These are phyloP conservation scores for Trichoderma virens DNA, from an alignment of 495 filamentous ascomycete species.

Conservation along the genomic window DNA sequence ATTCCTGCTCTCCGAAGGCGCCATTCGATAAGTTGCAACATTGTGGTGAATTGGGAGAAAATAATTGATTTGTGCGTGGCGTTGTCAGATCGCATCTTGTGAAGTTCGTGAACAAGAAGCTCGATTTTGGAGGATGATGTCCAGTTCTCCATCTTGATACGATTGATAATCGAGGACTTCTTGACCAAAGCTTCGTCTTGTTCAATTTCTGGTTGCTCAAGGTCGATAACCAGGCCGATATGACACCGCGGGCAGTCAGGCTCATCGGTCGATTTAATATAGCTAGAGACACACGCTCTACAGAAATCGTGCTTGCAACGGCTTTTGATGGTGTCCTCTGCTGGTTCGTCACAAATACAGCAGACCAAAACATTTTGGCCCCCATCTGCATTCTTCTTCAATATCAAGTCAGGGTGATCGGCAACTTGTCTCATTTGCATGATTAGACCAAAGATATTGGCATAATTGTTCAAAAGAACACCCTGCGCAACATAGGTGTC, in stretches of 20 bases:
- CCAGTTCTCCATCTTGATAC: conserved; percentile 96
- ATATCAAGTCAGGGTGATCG: conserved; percentile 88
- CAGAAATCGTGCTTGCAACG: conserved; percentile 94
- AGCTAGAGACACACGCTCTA: conserved; percentile 78
- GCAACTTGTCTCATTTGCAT: conserved; percentile 97
- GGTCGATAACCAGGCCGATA: conserved; percentile 78
- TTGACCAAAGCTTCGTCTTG: conserved; percentile 77
- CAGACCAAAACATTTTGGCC: conserved; percentile 90
- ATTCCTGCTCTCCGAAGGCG: conserved; percentile 88
- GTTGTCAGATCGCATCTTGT: conserved; percentile 79
- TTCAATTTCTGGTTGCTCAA: conserved; percentile 88
- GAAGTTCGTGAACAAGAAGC: conserved; percentile 85
- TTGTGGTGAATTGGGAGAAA: conserved; percentile 94
- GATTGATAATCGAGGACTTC: conserved; percentile 93
- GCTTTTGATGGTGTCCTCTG: conserved; percentile 88
- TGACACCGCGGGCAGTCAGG: conserved; percentile 91
- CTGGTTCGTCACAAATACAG: conserved; percentile 88
- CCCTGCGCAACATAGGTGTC: conserved; percentile 92
- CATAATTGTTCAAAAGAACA: conserved; percentile 95
- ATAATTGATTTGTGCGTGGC: conserved; percentile 93
- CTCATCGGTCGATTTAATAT: conserved; percentile 62
- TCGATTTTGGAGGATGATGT: conserved; percentile 97
- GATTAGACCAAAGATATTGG: conserved; percentile 80
- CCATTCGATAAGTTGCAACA: conserved; percentile 97
- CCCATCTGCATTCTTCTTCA: conserved; percentile 75